Conservation (phyloP, 805 yeast genomes). For the Kuraishia ogatae region DNA sequence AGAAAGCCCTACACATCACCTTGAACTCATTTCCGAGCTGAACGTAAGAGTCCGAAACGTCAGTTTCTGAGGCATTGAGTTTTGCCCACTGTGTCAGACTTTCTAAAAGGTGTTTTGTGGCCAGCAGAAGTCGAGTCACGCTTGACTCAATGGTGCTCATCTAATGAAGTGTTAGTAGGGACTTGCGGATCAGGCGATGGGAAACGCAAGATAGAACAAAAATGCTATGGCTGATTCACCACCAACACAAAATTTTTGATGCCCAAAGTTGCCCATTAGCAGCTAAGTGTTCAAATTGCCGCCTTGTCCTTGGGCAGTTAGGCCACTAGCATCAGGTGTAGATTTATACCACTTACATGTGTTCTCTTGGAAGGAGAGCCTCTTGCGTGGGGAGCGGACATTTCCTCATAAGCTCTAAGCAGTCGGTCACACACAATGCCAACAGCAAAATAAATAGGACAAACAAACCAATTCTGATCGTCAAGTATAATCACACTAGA, state of each 20-base stretch:
- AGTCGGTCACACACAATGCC: no score
- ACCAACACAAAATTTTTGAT: no score
- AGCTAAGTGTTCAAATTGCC: no score
- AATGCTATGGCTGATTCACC: no score
- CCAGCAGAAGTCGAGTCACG: conserved; percentile 70
- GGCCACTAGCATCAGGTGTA: no score
- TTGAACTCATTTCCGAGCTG: conserved; percentile 90
- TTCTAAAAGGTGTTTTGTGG: conserved; percentile 84
- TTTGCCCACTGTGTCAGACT: conserved; percentile 86
- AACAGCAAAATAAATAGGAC: no score
- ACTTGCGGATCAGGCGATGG: no score
- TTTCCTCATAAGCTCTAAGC: not conserved
- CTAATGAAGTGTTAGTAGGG: conserved; percentile 6
- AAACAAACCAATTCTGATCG: no score
- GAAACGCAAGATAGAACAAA: no score
- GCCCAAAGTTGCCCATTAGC: no score
- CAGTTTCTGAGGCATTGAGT: conserved; percentile 67
- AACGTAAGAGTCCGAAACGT: conserved; percentile 86
- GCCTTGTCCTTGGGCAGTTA: no score
- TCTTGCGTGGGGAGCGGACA: not conserved
- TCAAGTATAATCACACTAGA: no score
- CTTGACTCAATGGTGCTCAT: conserved; percentile 58
- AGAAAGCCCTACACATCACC: conserved; percentile 72
- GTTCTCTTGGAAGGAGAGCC: not conserved
- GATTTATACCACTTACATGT: not conserved